Evolutionary conservation across 495 filamentous ascomycete species (phyloP), one percentile per base, ranked within the genome.

Genomic region (Neurospora sp.): DNA sequence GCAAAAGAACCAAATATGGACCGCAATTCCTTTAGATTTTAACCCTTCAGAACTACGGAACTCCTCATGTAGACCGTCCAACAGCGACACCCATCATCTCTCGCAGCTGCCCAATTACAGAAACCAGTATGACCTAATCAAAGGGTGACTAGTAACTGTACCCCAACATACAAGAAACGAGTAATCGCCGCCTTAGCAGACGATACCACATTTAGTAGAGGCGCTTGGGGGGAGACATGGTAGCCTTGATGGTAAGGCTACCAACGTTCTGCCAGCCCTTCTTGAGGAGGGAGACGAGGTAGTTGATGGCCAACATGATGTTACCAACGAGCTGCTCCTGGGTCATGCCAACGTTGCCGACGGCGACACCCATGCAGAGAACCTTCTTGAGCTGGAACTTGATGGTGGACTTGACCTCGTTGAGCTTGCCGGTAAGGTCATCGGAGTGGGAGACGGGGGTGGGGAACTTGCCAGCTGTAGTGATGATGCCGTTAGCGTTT

Each of bases 301-400:
- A 99, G 90, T 99, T 99, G 91, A 99, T 98, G 83, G 96, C 89
- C 88, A 99, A 86, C 87, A 89, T 89, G 85, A 98, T 93, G 89
- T 99, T 99, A 82, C 89, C 91, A 77, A 98, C 92, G 76, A 99
- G 88, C 86, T 97, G 92, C 81, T 99, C 96, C 88, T 94, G 88
- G 75, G 89, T 92, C 96, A 99, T 98, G 78, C 91, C 93, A 75
- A 99, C 96, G 85, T 99, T 96, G 80, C 96, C 96, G 77, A 99
- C 93, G 78, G 96, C 96, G 79, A 98, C 96, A 90, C 96, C 96
- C 86, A 99, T 92, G 88, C 96, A 99, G 76, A 99, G 89, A 79
- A 99, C 96, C 92, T 99, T 99, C 92, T 98, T 99, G 77, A 99
- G 89, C 89, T 99, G 96, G 90, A 99, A 99, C 90, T 99, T 99